These are phyloP conservation scores for Scedosporium minutisporum DNA, from an alignment of 2,329 filamentous ascomycete species.

Conservation along the genomic window DNA sequence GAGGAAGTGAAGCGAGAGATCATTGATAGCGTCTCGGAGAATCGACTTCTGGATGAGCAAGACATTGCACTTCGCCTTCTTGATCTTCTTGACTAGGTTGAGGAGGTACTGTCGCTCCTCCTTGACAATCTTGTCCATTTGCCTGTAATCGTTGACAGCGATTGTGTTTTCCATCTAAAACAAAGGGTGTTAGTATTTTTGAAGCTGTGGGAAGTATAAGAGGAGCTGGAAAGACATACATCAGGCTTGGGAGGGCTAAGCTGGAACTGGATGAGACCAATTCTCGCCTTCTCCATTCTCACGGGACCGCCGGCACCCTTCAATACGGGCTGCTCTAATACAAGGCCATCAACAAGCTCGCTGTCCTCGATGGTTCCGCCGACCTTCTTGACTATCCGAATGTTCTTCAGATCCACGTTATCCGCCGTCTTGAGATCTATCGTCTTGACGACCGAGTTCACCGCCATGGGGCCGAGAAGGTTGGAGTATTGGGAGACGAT, in stretches of 20 bases:
- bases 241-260: slow-evolving; percentile 96
- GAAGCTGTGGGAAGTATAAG: background rate
- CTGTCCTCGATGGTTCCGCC: slow-evolving; percentile 98
- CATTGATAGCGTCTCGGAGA: slow-evolving; percentile 93
- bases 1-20: slow-evolving; percentile 92
- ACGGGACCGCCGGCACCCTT: slow-evolving; percentile 87
- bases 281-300: slow-evolving; percentile 93
- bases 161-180: slow-evolving; percentile 96
- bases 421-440: slow-evolving; percentile 94
- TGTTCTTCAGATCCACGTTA: slow-evolving; percentile 94
- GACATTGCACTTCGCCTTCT: slow-evolving; percentile 99
- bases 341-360: slow-evolving; percentile 90
- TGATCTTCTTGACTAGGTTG: slow-evolving; percentile 99
- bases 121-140: slow-evolving; percentile 99
- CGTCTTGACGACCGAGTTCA: slow-evolving; percentile 89
- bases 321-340: slow-evolving; percentile 83
- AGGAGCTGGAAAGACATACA: slow-evolving; percentile 38
- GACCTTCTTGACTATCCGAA: slow-evolving; percentile 93
- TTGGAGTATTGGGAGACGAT: slow-evolving; percentile 97
- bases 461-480: slow-evolving; percentile 91
- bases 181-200: slow-evolving; percentile 12
- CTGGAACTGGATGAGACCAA: slow-evolving; percentile 97
- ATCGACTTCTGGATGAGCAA: slow-evolving; percentile 98
- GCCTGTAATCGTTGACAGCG: slow-evolving; percentile 96
- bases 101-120: slow-evolving; percentile 96